These are phyloP conservation scores for Prunus davidiana DNA, from an alignment of 306 rosid species.

Conservation along the genomic window DNA sequence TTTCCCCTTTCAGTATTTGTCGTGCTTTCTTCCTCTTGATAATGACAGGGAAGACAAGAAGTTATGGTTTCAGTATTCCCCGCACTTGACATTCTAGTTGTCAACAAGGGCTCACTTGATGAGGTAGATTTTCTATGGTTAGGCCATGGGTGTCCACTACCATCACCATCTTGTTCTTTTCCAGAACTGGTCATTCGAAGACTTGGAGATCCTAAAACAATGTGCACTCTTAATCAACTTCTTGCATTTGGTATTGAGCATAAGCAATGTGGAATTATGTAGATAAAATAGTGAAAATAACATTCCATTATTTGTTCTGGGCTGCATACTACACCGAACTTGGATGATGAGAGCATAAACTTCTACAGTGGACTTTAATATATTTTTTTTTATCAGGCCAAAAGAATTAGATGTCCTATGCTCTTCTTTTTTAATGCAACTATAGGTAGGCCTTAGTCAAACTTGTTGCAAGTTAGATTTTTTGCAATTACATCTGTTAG, in stretches of 20 bases:
- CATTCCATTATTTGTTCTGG: not conserved
- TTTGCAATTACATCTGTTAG: not conserved
- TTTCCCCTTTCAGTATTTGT: slow-evolving; percentile 28
- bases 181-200: not conserved
- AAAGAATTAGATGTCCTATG: not conserved
- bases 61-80: not conserved
- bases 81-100: slow-evolving; percentile 17
- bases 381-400: too few relatives aligned
- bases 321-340: not conserved
- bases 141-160: not conserved
- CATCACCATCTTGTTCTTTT: slow-evolving; percentile 8
- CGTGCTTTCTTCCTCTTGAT: slow-evolving; percentile 17
- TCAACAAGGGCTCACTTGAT: slow-evolving; percentile 3
- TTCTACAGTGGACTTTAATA: not conserved
- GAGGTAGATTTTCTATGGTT: slow-evolving; percentile 9
- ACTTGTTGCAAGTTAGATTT: too few relatives aligned
- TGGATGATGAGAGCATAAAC: not conserved
- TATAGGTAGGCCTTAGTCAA: not conserved
- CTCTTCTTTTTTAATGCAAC: not conserved
- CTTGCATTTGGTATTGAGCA: not conserved
- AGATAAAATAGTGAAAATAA: not conserved
- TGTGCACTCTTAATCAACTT: not conserved
- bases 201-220: slow-evolving; percentile 16
- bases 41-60: not conserved
- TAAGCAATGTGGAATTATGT: not conserved